Base-by-base conservation (phyloP, 2,329 filamentous ascomycete genomes). In the Didymella exigua region DNA sequence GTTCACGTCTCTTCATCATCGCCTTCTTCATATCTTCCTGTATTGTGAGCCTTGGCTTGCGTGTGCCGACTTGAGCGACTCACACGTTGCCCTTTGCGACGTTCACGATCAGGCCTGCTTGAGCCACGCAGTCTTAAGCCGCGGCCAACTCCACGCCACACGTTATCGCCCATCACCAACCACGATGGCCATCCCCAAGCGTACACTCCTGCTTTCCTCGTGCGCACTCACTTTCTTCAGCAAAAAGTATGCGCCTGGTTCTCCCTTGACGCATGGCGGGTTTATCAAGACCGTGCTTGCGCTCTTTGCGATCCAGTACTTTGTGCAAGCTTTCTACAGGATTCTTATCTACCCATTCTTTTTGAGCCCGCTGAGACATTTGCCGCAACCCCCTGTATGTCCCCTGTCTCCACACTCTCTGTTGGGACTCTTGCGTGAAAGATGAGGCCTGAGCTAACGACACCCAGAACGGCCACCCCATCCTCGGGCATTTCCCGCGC, bases 261-360 rank as follows among this genome's bases (percentile, higher is more conserved):
- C 71, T 31, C 55, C 65, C 5, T 16, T 77, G 9, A 71, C 69
- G 21, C 36, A 61, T 14, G 42, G 47, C 5, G 70, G 71, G 7
- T 75, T 75, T 31, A 36, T 77, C 4, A 73, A 73, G 44, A 81
- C 78, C 6, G 72, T 75, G 3, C 6, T 73, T 0, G 64, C 74
- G n/a, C 53, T 82, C 2, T 81, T 78, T 58, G 29, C 74, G 8
- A 19, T 76, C 1, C 67, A 75, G 41, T 64, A 77, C 21, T 34
- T 75, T 3, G 48, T 66, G 1, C 76, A 73, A 59, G 63, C 63
- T 3, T 60, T 73, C 23, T 85, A 77, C 72, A 67, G 50, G 5
- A 65, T 83, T 0, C 44, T 86, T 9, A 62, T 89, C 37, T 88
- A 85, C 63, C 86, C 86, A 3, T 73, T 78, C 29, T 83, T 79